Base-by-base conservation (phyloP, 352 stramenopile genomes). In the Phytophthora fragariae region DNA sequence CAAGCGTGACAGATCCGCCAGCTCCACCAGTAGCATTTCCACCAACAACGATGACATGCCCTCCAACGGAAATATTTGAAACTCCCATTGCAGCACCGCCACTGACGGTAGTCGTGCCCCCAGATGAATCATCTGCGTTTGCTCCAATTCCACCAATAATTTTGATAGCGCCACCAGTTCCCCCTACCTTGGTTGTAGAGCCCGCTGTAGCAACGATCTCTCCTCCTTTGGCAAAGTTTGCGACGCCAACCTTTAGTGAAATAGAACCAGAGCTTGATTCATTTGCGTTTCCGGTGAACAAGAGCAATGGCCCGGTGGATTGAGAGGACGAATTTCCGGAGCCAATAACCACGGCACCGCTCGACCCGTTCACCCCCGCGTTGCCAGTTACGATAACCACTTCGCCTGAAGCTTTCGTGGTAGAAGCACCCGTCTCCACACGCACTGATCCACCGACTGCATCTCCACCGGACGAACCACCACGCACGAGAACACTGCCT, bases 281-380 rank as follows among this genome's bases (percentile, higher is more conserved):
- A 9, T 72, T 76, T 46, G 86, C 75, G 35, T 61, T 77, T 46
- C 81, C 80, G 67, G 79, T 85, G 35, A 70, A 73, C 50, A 94
- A 47, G 31, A 70, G 67, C 46, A 94, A 58, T 8, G 69, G 39
- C 12, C 88, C 85, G n/a, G 81, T 88, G 12, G 76, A 47, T 37
- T 68, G 62, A 41, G 73, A 71, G 31, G 66, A 70, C 19, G 89
- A 80, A 11, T 79, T 79, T 8, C 89, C 89, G 14, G 80, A 88
- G 11, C 69, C 73, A 56, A 96, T 73, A 24, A 84, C 62, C 12
- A 88, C 64, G 46, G 70, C 76, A 31, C 89, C 89, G 35, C 86
- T 92, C 0, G 85, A 79, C 19, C 77, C 71, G 49, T 75, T 73
- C 47, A 53, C 54, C 5, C 74, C 74, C 2, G 72, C 74, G 33